A percentile compares a stretch with the other conserved stretches of the same genome.
phyloP scores from a whole-genome alignment of 306 rosid species.

The Fagus sylvatica region DNA sequence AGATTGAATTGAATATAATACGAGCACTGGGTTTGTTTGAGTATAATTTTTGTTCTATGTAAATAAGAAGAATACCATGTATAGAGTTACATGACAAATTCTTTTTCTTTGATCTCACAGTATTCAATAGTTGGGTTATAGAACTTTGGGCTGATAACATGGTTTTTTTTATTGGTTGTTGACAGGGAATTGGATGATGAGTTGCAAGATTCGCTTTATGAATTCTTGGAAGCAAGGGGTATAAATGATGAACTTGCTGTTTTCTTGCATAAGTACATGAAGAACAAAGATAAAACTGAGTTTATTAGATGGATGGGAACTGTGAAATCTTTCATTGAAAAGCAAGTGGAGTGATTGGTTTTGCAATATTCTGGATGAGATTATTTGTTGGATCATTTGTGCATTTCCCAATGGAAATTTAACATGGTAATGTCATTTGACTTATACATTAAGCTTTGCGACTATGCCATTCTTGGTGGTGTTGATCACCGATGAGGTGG shows the following conservation, averaged over 20 bases:
- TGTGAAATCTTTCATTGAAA: constrained; percentile 71
- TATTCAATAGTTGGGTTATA: not conserved
- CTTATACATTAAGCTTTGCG: not conserved
- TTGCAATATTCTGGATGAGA: constrained; percentile 23
- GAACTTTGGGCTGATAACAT: constrained; percentile 1
- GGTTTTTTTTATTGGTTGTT: constrained; percentile 22
- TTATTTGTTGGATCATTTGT: constrained; percentile 10
- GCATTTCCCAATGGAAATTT: constrained; percentile 13
- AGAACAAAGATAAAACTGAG: constrained; percentile 76
- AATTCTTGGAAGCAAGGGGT: constrained; percentile 81
- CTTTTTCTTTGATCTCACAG: not conserved
- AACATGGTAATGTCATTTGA: not conserved
- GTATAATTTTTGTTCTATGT: not conserved
- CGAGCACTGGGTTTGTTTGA: not conserved
- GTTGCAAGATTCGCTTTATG: constrained; percentile 69
- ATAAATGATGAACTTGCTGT: constrained; percentile 60
- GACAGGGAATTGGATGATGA: constrained; percentile 88
- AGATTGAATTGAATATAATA: not conserved
- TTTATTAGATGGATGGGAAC: constrained; percentile 71
- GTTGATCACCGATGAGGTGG: too few relatives aligned
- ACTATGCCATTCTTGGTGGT: too few relatives aligned
- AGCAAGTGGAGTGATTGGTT: constrained; percentile 33
- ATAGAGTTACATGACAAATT: not conserved
- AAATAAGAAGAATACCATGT: not conserved
- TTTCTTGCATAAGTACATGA: constrained; percentile 74